Evolutionary conservation across 176 grass and related monocot species (phyloP).

Genomic region (Eremochloa ophiuroides): DNA sequence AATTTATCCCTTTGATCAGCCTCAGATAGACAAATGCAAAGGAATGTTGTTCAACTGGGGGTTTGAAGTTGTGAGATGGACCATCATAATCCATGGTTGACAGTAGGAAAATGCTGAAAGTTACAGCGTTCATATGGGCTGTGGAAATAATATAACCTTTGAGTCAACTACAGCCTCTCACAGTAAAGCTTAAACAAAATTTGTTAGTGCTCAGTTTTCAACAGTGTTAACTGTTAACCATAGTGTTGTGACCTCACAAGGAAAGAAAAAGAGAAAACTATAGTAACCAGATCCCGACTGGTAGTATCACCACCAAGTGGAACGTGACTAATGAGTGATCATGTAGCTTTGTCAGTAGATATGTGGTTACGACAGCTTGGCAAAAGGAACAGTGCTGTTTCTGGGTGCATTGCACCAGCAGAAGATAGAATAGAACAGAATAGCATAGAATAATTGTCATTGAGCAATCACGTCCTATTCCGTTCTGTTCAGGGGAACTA

Average conservation of each 20-base stretch:
- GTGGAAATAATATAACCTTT: slow-evolving; percentile 1
- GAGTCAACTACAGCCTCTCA: slow-evolving; percentile 3
- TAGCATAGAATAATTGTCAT: slow-evolving; percentile 13
- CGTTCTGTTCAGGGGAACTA: slow-evolving; percentile 10
- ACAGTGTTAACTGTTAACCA: not conserved
- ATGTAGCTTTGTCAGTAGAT: not conserved
- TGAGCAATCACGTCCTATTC: slow-evolving; percentile 13
- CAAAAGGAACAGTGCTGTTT: slow-evolving; percentile 3
- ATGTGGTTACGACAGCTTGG: slow-evolving; percentile 3
- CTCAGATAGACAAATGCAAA: slow-evolving; percentile 27
- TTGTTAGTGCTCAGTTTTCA: slow-evolving; percentile 1
- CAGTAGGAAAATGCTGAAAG: slow-evolving; percentile 4
- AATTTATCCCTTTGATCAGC: slow-evolving; percentile 31
- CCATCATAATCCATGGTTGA: slow-evolving; percentile 13
- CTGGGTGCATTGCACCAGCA: slow-evolving; percentile 5
- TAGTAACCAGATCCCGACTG: not conserved
- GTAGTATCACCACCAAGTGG: not conserved
- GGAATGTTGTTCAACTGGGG: not conserved
- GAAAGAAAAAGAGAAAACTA: not conserved
- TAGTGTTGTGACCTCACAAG: not conserved
- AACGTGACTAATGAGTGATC: not conserved
- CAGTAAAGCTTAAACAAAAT: not conserved
- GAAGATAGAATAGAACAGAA: not conserved
- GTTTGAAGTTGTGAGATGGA: slow-evolving; percentile 16
- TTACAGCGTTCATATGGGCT: not conserved